Evolutionary conservation across 805 yeast species (phyloP), one percentile per base, ranked within the genome.

Genomic region (Metschnikowia henanensis): DNA sequence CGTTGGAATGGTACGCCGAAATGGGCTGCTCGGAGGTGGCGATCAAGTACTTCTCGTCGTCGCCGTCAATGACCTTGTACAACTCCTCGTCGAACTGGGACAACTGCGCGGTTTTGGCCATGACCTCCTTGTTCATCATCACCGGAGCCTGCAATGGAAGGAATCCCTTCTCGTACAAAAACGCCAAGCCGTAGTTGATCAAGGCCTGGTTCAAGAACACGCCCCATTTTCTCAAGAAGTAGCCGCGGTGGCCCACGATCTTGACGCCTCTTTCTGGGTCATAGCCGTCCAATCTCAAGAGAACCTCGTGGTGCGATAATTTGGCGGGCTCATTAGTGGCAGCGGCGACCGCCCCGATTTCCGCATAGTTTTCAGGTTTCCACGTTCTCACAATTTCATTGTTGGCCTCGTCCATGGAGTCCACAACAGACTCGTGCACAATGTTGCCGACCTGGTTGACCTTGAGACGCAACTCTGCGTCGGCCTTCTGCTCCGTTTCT

Each of bases 21-120:
- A 94, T 94, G 56, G 99, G 99, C 77, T 94, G 99, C 75, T 94
- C 99, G 34, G 97, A 90, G 46, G 99, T 94, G 53, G 99, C 99
- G 74, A 94, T 89, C 67, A 94, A 79, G 66, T 94, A 94, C 75
- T 92, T 94, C 73, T 94, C 99, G 63, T 92, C 99, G 37, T 85
- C 91, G 64, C 99, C 99, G 64, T 94, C 99, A 39, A 87, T 72
- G 46, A 94, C 98, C 73, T 94, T 94, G 76, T 94, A 94, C 61
- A 94, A 78, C 72, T 94, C 99, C 76, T 94, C 99, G 68, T 94
- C 99, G 59, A 94, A 94, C 64, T 94, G 91, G 29, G 97, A 90
- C 66, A 94, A 82, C 74, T 94, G 99, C 7, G 99, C 99, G 56
- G 99, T 94, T 73, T 88, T 91, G 57, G 98, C 98, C 99, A 94